Conservation (phyloP, 2,329 filamentous ascomycete genomes). For the Penicillium frequentans region DNA sequence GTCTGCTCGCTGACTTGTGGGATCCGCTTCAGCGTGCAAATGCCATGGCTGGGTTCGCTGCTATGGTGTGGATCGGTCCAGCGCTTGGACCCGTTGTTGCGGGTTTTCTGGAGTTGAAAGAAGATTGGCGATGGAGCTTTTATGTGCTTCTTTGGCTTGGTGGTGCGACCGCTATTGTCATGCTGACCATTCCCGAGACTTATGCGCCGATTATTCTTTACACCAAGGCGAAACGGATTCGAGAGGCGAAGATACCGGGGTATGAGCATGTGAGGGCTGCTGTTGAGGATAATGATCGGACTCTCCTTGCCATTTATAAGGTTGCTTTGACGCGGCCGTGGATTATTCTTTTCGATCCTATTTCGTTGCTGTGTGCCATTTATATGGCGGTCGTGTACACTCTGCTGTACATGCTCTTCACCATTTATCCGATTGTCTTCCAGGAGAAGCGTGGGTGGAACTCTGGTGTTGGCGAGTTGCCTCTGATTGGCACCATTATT, state of each 20-base stretch:
- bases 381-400: constrained; percentile 58
- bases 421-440: constrained; percentile 56
- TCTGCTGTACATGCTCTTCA: constrained; percentile 59
- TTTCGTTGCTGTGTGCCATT: constrained; percentile 53
- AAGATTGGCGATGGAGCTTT: constrained; percentile 49
- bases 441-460: constrained; percentile 57
- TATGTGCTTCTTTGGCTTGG: constrained; percentile 46
- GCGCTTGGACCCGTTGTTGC: constrained; percentile 56
- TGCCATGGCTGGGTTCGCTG: constrained; percentile 55
- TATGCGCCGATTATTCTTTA: constrained; percentile 52
- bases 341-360: constrained; percentile 57
- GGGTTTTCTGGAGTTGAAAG: constrained; percentile 58
- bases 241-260: constrained; percentile 49
- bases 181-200: constrained; percentile 63
- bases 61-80: constrained; percentile 57
- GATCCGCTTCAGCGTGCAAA: constrained; percentile 53
- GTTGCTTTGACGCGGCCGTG: constrained; percentile 56
- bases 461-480: constrained; percentile 52
- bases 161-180: constrained; percentile 39
- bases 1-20: constrained; percentile 58
- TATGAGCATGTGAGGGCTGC: constrained; percentile 55
- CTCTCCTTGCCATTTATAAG: constrained; percentile 49
- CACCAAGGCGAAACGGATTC: constrained; percentile 56
- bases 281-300: constrained; percentile 49
- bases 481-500: constrained; percentile 41